phyloP scores from a whole-genome alignment of 2,329 filamentous ascomycete species.

The Waltergamsia citrina region DNA sequence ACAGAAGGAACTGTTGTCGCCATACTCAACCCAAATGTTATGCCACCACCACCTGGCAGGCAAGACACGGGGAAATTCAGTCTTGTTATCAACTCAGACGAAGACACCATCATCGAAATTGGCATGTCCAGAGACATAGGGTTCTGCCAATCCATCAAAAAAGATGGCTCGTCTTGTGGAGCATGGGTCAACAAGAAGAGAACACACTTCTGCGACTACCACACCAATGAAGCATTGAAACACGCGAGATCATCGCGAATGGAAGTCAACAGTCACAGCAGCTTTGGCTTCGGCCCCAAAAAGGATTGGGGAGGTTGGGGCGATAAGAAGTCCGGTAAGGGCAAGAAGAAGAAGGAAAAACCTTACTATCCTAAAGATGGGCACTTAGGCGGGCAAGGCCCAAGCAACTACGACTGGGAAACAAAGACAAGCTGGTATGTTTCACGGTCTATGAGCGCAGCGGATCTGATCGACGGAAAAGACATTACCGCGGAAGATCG shows the following conservation, averaged over 20 bases:
- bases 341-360: slow-evolving; percentile 8
- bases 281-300: slow-evolving; percentile 12
- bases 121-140: slow-evolving; percentile 77
- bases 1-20: slow-evolving; percentile 84
- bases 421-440: slow-evolving; percentile 50
- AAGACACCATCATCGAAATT: slow-evolving; percentile 84
- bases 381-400: slow-evolving; percentile 4
- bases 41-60: slow-evolving; percentile 72
- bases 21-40: slow-evolving; percentile 82
- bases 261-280: slow-evolving; percentile 54
- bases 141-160: slow-evolving; percentile 77
- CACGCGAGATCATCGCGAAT: slow-evolving; percentile 58
- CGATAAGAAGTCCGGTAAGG: slow-evolving; percentile 8
- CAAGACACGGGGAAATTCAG: slow-evolving; percentile 77
- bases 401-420: slow-evolving; percentile 44
- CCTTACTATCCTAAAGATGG: too few relatives aligned
- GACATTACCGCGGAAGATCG: slow-evolving; percentile 47
- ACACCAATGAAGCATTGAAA: slow-evolving; percentile 72
- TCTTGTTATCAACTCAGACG: slow-evolving; percentile 74
- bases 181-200: slow-evolving; percentile 82
- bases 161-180: slow-evolving; percentile 72
- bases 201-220: slow-evolving; percentile 87
- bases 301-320: slow-evolving; percentile 8
- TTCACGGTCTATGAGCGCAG: slow-evolving; percentile 40
- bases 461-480: slow-evolving; percentile 56